These are phyloP conservation scores for Skeletonema marinoi DNA, from an alignment of 108 stramenopile species.

Conservation along the genomic window DNA sequence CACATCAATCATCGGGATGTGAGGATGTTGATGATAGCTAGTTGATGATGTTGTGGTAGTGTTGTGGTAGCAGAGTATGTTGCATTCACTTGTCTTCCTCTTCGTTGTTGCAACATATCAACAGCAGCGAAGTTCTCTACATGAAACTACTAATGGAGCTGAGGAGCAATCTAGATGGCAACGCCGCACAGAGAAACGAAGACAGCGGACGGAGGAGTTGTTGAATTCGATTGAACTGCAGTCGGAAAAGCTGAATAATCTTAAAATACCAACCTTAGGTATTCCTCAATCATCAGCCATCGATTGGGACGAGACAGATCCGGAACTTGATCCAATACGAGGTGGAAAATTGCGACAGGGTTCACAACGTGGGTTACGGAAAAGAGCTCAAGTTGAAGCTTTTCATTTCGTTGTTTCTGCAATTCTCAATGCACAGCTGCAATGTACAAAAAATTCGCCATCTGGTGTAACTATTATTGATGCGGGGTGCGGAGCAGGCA, in stretches of 20 bases:
- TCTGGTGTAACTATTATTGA: conserved; percentile 29
- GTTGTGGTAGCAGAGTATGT: too few species aligned
- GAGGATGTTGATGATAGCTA: too few species aligned
- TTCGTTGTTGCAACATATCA: not conserved
- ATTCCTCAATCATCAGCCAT: conserved; percentile 21
- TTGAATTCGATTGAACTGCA: conserved; percentile 15
- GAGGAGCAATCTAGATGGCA: conserved; percentile 21
- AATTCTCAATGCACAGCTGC: conserved; percentile 11
- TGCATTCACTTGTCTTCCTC: not conserved
- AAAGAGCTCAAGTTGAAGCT: conserved; percentile 39
- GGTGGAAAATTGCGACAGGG: conserved; percentile 28
- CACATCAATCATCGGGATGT: too few species aligned
- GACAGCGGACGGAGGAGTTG: conserved; percentile 33
- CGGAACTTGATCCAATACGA: conserved; percentile 36
- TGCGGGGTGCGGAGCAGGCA: conserved; percentile 44
- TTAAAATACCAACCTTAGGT: conserved; percentile 12
- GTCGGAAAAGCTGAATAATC: not conserved
- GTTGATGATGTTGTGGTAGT: too few species aligned
- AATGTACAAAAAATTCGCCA: not conserved
- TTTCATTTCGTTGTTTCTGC: conserved; percentile 30
- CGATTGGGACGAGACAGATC: conserved; percentile 20
- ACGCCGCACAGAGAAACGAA: conserved; percentile 33
- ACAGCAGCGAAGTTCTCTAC: not conserved
- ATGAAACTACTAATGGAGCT: not conserved
- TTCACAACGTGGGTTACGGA: conserved; percentile 27